Base-by-base conservation (phyloP, 2,329 filamentous ascomycete genomes). In the Ophiostoma sp. region DNA sequence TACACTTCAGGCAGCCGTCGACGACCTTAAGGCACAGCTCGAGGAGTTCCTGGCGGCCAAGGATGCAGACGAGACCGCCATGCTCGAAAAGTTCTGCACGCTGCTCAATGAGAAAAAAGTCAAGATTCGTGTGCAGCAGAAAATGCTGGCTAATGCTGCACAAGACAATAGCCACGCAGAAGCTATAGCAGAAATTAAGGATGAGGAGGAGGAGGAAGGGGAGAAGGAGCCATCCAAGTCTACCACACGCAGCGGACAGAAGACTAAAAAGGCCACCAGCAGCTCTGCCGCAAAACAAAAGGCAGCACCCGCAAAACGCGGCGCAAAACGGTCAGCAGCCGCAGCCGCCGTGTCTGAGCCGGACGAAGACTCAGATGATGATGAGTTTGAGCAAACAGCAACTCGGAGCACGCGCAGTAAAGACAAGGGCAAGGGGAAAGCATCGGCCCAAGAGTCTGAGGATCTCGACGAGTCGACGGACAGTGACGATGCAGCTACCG, bases 31-130 rank as follows among this genome's bases (percentile, higher is more conserved):
- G 74, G 79, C 79, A 4, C 88, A 90, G 75, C 80, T 93, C 0
- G 84, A 89, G 4, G 88, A 91, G 74, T 83, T 94, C 20, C 82
- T 89, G 66, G 82, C 82, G 69, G 83, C 87, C 17, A 93, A 93
- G 76, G 82, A 86, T 66, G 85, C 86, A 23, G 85, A 92, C 72
- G 90, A 94, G 78, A 83, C 83, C 0, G 83, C 84, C 23, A 79
- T 94, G 70, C 79, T 94, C 1, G 85, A 86, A 72, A 92, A 92
- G 76, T 92, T 92, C 74, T 84, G 86, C 69, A 82, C 86, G 70
- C 81, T 94, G 1, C 80, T 94, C 1, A 94, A 94, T 74, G 87
- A 90, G 77, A 94, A 94, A 81, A 94, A 94, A 78, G 81, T 89
- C 68, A 93, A 91, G 79, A 93, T 94, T 67, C 81, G 91, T 62